phyloP scores from a whole-genome alignment of 495 filamentous ascomycete species.

The Annulohypoxylon nitens region DNA sequence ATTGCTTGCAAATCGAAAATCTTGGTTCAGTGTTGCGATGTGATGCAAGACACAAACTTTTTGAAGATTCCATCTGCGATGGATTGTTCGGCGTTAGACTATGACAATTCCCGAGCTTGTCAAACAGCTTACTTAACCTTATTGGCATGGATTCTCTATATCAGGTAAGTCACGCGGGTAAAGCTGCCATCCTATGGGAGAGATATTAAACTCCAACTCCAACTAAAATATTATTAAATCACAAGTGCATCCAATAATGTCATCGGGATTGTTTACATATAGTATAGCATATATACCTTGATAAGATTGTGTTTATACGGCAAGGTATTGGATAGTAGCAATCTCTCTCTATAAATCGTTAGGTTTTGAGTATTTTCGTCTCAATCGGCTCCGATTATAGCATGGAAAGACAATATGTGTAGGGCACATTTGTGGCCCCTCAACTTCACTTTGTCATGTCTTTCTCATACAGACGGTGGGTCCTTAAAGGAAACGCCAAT shows the following conservation, averaged over 20 bases:
- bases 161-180: background rate
- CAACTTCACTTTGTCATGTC: constrained; percentile 32
- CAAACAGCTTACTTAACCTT: background rate
- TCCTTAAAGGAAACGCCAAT: constrained; percentile 1
- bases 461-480: constrained; percentile 8
- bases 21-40: background rate
- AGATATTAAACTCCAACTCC: too few relatives aligned
- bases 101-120: background rate
- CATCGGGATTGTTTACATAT: too few relatives aligned
- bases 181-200: too few relatives aligned
- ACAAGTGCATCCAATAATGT: too few relatives aligned
- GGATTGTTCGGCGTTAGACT: background rate
- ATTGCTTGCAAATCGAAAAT: constrained; percentile 5
- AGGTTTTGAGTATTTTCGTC: background rate
- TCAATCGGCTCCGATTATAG: background rate
- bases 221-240: too few relatives aligned
- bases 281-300: too few relatives aligned
- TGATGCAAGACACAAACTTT: constrained; percentile 19
- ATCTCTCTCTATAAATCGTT: too few relatives aligned
- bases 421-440: constrained; percentile 1
- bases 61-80: background rate
- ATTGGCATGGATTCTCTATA: background rate
- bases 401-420: background rate
- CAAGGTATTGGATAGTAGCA: too few relatives aligned
- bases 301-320: too few relatives aligned